Conservation (phyloP, 2,329 filamentous ascomycete genomes). For the Pyricularia sp. region DNA sequence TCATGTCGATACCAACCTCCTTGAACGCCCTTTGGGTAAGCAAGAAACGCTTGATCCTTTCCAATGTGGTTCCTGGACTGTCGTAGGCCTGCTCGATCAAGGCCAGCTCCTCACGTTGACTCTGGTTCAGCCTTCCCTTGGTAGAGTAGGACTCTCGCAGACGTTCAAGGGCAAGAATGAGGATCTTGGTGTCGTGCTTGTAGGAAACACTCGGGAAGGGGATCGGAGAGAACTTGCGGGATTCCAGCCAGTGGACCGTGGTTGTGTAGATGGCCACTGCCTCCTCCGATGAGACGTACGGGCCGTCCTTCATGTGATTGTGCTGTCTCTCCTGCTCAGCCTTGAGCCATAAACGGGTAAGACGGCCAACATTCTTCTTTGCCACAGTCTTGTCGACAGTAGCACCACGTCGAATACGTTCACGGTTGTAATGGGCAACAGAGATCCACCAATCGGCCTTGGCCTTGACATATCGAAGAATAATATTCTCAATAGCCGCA, state of each 20-base stretch:
- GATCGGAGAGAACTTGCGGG: conserved; percentile 95
- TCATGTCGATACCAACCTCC: conserved; percentile 99
- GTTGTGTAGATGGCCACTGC: conserved; percentile 98
- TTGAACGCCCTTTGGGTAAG: conserved; percentile 97
- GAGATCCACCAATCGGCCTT: conserved; percentile 99
- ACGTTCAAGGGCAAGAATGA: conserved; percentile 89
- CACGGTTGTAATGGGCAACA: conserved; percentile 96
- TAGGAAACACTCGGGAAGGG: conserved; percentile 98
- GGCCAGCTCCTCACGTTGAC: conserved; percentile 90
- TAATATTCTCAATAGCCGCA: conserved; percentile 97
- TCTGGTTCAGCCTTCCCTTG: conserved; percentile 93
- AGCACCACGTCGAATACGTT: conserved; percentile 89
- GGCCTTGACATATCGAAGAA: conserved; percentile 95
- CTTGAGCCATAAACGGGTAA: conserved; percentile 95
- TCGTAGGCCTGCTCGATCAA: conserved; percentile 98
- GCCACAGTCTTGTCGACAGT: conserved; percentile 99
- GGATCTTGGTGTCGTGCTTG: conserved; percentile 98
- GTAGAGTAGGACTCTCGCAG: conserved; percentile 94
- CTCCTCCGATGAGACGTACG: conserved; percentile 96
- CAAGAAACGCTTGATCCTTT: conserved; percentile 94
- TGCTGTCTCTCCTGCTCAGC: conserved; percentile 97
- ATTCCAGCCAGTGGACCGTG: conserved; percentile 97
- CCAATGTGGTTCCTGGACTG: conserved; percentile 89
- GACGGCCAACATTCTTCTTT: conserved; percentile 94
- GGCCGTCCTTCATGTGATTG: conserved; percentile 99